Evolutionary conservation across 768 basidiomycete genomes (phyloP), one percentile per base, ranked within the genome.

Genomic region (Neoboletus subvelutipes): DNA sequence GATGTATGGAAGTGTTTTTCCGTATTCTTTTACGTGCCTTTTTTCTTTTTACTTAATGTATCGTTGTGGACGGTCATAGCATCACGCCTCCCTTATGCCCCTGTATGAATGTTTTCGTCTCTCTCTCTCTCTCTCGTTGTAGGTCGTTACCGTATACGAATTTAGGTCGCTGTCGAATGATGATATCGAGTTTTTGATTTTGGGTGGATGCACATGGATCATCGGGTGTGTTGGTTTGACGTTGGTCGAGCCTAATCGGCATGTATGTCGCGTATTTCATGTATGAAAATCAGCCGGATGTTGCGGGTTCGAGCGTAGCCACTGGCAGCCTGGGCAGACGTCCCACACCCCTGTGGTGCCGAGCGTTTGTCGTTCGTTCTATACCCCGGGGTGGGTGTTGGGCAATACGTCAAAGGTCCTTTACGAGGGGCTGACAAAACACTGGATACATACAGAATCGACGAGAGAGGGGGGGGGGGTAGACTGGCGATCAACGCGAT

Each of bases 141-240:
- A 37, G 50, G 52, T 50, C n/a, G 41, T 57, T 67, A 67, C 50
- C 45, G 13, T 67, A 68, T 68, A 61, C 48, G 67, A 67, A 66
- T 68, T 5, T 31, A 47, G 3, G 31, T 47, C 8, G 20, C 11
- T 1, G 46, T 28, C 5, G 41, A 24, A 42, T 28, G 24, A 26
- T 17, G 45, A 45, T 45, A 18, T 26, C 17, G 9, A n/a, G n/a
- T n/a, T n/a, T 31, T 31, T 29, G 9, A 26, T 26, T 26, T 5
- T 26, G 26, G 26, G 26, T 26, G 26, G 26, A 26, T 5, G 26
- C 26, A 5, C 26, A 26, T n/a, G n/a, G n/a, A n/a, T n/a, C n/a
- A n/a, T n/a, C n/a, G n/a, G n/a, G n/a, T n/a, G n/a, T n/a, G n/a
- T n/a, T n/a, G n/a, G n/a, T n/a, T n/a, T n/a, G n/a, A n/a, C n/a